Evolutionary conservation across 257 asterid species (phyloP).

Genomic region (Solanum sitiens): DNA sequence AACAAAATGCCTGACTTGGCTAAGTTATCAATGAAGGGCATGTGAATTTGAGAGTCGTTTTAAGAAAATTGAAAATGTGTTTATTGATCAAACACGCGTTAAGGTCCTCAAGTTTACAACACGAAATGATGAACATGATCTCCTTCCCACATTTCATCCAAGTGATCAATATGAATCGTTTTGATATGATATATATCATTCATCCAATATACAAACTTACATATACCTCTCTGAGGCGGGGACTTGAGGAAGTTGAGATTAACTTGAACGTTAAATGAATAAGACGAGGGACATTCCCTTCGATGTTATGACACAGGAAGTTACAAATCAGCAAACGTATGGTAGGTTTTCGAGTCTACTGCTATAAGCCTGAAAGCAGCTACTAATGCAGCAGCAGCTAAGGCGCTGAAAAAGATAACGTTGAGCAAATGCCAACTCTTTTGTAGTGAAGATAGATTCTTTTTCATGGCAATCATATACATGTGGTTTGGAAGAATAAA

Average conservation of each 20-base stretch:
- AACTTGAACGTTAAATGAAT: not conserved
- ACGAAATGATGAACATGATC: not conserved
- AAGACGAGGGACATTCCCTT: not conserved
- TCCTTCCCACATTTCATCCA: not conserved
- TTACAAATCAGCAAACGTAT: conserved; percentile 70
- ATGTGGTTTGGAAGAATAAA: conserved; percentile 95
- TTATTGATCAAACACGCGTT: not conserved
- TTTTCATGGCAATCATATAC: conserved; percentile 70
- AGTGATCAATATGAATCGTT: not conserved
- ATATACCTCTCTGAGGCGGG: not conserved
- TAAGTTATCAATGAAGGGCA: not conserved
- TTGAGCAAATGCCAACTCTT: conserved; percentile 90
- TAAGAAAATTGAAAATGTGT: no score
- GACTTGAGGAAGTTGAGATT: not conserved
- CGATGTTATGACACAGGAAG: not conserved
- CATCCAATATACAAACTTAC: not conserved
- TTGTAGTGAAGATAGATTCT: conserved; percentile 31
- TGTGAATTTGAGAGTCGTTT: not conserved
- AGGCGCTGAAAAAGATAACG: conserved; percentile 43
- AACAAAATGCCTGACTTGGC: not conserved
- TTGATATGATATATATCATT: not conserved
- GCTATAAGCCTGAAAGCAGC: conserved; percentile 68
- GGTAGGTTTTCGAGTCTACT: conserved; percentile 52
- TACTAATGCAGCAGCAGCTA: conserved; percentile 58
- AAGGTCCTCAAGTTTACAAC: not conserved